Evolutionary conservation across 495 filamentous ascomycete species (phyloP).

Genomic region (Penicillium dipodomyicola): DNA sequence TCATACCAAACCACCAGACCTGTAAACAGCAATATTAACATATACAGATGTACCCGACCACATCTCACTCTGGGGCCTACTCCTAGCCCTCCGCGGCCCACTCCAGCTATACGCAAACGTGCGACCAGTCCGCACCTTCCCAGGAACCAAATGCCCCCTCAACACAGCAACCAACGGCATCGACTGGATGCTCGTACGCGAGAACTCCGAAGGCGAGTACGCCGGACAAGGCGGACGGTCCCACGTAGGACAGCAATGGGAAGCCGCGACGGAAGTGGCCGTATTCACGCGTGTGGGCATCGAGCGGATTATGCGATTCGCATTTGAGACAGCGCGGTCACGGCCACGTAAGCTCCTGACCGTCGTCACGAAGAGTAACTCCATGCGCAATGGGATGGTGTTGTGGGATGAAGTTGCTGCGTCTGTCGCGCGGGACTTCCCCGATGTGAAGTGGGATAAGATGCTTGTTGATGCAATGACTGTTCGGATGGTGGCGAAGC

Average conservation of each 20-base stretch:
- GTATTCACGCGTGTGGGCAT: conserved; percentile 49
- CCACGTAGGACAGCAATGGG: conserved; percentile 44
- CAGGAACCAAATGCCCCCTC: conserved; percentile 44
- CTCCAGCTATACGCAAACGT: conserved; percentile 53
- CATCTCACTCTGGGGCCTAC: conserved; percentile 51
- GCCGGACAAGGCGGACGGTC: conserved; percentile 48
- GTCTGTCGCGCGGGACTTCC: conserved; percentile 41
- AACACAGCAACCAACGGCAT: conserved; percentile 35
- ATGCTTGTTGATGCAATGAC: conserved; percentile 57
- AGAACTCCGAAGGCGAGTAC: conserved; percentile 53
- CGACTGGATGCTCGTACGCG: conserved; percentile 51
- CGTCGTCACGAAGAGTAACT: conserved; percentile 53
- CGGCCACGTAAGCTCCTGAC: conserved; percentile 44
- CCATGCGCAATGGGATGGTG: conserved; percentile 51
- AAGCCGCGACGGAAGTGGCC: conserved; percentile 46
- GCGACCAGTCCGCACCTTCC: conserved; percentile 44
- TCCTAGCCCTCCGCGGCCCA: conserved; percentile 48
- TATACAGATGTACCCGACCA: conserved; percentile 48
- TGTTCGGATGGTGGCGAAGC: conserved; percentile 47
- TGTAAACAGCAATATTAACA: not conserved
- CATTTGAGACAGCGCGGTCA: conserved; percentile 43
- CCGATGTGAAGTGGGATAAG: conserved; percentile 48
- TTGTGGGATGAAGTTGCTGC: conserved; percentile 49
- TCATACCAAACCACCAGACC: no score
- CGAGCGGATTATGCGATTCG: conserved; percentile 50